A percentile compares a stretch with the other conserved stretches of the same genome.
phyloP scores from a whole-genome alignment of 23 red algal genomes.

The Cyanidium caldarium region DNA sequence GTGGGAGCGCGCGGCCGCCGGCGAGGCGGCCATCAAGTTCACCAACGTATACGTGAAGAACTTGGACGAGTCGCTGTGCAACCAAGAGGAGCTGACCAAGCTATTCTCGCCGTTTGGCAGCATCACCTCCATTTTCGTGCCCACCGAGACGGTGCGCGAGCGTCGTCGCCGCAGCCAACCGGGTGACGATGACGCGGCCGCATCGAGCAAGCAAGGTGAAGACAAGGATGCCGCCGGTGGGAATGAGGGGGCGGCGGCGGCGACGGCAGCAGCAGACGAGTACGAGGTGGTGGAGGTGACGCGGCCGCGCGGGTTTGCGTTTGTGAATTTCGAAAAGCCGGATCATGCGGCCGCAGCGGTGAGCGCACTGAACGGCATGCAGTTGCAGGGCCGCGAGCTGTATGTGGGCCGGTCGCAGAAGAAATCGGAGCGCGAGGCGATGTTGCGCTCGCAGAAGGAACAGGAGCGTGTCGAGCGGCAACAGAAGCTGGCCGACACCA shows the following conservation, averaged over 20 bases:
- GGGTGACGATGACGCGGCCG: background rate
- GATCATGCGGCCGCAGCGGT: constrained; percentile 61
- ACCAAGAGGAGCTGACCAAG: background rate
- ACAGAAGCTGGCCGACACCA: constrained; percentile 75
- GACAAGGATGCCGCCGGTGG: background rate
- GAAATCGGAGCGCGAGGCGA: constrained; percentile 87
- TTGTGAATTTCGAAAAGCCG: constrained; percentile 85
- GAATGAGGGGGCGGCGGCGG: background rate
- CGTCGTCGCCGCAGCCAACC: too few relatives aligned
- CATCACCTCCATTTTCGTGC: constrained; percentile 73
- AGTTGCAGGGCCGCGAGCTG: constrained; percentile 39
- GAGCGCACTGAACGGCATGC: constrained; percentile 61
- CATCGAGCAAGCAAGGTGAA: constrained; percentile 18
- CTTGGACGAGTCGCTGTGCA: constrained; percentile 50
- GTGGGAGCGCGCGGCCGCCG: constrained; percentile 76
- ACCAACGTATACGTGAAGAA: constrained; percentile 98
- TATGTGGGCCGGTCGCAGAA: constrained; percentile 83
- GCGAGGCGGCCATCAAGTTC: constrained; percentile 63
- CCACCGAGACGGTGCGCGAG: constrained; percentile 1
- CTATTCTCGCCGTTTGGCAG: constrained; percentile 63
- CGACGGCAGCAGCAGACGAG: background rate
- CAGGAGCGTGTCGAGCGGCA: constrained; percentile 38
- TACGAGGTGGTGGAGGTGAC: background rate
- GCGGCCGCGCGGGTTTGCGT: constrained; percentile 63
- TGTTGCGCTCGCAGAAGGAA: constrained; percentile 60